Evolutionary conservation across 1,139 yeast species (phyloP).

Genomic region (Scheffersomyces segobiensis): DNA sequence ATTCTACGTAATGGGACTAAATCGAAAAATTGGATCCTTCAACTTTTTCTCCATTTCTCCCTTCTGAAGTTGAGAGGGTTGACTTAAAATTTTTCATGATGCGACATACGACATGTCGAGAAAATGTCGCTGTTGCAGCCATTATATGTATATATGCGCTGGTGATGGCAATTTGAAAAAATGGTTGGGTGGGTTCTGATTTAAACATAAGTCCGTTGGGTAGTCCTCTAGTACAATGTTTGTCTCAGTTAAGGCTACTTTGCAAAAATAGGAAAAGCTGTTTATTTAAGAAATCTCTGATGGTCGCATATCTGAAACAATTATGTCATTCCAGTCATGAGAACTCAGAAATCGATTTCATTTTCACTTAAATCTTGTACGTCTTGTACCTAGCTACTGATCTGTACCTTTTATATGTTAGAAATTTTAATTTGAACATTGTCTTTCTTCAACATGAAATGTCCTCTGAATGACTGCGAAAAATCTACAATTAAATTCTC

Average conservation of each 20-base stretch:
- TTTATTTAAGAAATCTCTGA: not conserved
- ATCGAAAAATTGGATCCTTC: not conserved
- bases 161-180: not conserved
- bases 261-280: not conserved
- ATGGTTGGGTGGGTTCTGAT: not conserved
- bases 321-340: too few species aligned
- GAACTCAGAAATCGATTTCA: too few species aligned
- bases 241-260: not conserved
- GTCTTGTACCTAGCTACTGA: too few species aligned
- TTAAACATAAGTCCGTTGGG: too few species aligned
- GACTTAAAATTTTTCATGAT: not conserved
- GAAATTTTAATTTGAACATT: not conserved
- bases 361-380: too few species aligned
- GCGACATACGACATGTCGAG: not conserved
- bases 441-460: too few species aligned
- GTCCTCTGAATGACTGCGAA: too few species aligned
- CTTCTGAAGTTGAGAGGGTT: not conserved
- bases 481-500: too few species aligned
- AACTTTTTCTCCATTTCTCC: not conserved
- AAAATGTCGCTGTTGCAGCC: not conserved
- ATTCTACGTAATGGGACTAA: not conserved
- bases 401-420: too few species aligned
- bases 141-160: not conserved
- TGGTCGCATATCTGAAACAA: too few species aligned
- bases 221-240: too few species aligned